A percentile compares a stretch with the other conserved stretches of the same genome.
Evolutionary conservation across 2,329 filamentous ascomycete species (phyloP).

Genomic region (Hyphodiscus sp.): DNA sequence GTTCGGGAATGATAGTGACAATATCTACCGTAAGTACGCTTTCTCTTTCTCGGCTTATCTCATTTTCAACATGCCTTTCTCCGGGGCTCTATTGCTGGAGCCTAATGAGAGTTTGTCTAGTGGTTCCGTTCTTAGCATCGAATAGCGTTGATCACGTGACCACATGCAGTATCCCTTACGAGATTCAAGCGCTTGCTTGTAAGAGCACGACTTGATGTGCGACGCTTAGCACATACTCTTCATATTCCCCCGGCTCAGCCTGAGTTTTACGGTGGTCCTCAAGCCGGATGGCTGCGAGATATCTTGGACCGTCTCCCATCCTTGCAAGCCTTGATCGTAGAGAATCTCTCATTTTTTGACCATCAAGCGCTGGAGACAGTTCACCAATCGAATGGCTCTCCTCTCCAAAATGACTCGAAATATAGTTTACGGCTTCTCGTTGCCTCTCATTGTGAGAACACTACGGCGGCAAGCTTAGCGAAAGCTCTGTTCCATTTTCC

Average conservation of each 20-base stretch:
- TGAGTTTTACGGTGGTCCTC: constrained; percentile 18
- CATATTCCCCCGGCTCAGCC: constrained; percentile 17
- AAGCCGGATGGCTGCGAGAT: constrained; percentile 18
- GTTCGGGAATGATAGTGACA: constrained; percentile 17
- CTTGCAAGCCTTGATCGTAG: constrained; percentile 18
- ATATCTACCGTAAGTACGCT: constrained; percentile 15
- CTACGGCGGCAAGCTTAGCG: constrained; percentile 14
- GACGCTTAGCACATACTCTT: constrained; percentile 13
- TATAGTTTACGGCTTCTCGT: constrained; percentile 15
- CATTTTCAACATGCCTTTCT: not conserved
- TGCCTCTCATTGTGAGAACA: constrained; percentile 17
- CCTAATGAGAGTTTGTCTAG: not conserved
- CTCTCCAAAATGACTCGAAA: not conserved
- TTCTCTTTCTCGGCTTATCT: not conserved
- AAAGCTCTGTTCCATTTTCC: constrained; percentile 15
- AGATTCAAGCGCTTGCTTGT: constrained; percentile 16
- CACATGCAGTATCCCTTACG: constrained; percentile 9
- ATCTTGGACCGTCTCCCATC: constrained; percentile 14
- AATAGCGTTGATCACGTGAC: constrained; percentile 1
- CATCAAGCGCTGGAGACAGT: constrained; percentile 14
- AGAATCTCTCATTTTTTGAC: constrained; percentile 17
- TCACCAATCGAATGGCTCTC: constrained; percentile 5
- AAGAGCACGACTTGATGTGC: constrained; percentile 12
- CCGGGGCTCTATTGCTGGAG: not conserved
- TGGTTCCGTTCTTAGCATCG: not conserved